Conservation (phyloP, 768 basidiomycete species). For the Lactarius pseudohatsudake region DNA sequence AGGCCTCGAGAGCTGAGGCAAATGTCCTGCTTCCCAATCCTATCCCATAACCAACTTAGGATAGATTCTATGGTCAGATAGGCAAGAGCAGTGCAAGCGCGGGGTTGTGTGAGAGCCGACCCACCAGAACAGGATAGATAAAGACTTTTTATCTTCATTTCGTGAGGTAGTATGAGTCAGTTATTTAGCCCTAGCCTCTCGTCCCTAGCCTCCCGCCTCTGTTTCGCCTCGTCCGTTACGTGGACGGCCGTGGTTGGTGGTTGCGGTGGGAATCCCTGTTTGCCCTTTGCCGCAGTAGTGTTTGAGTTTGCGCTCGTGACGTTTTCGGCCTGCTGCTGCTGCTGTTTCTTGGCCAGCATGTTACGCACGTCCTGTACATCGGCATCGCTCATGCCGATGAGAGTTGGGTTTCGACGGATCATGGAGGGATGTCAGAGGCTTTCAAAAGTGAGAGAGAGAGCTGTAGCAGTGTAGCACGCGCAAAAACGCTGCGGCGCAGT, state of each 20-base stretch:
- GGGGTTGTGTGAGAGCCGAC: not conserved
- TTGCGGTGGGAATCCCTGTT: conserved; percentile 12
- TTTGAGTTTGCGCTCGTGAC: conserved; percentile 12
- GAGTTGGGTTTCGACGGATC: conserved; percentile 77
- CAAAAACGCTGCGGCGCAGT: conserved; percentile 24
- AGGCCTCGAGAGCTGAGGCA: too few species aligned
- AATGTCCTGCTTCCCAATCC: too few species aligned
- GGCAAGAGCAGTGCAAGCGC: not conserved
- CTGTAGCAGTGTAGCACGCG: not conserved
- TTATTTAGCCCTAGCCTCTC: conserved; percentile 36
- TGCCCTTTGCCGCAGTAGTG: conserved; percentile 19
- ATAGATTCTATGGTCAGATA: not conserved
- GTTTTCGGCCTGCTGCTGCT: conserved; percentile 20
- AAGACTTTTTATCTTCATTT: not conserved
- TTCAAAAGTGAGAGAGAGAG: not conserved
- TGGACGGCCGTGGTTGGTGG: conserved; percentile 15
- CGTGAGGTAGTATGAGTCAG: not conserved
- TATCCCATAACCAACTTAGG: too few species aligned
- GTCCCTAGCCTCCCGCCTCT: conserved; percentile 38
- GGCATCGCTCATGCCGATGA: conserved; percentile 70
- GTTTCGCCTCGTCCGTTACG: conserved; percentile 37
- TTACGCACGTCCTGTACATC: conserved; percentile 81
- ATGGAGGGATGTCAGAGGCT: conserved; percentile 39
- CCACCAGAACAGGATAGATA: not conserved
- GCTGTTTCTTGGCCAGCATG: conserved; percentile 43